Evolutionary conservation across 2,329 filamentous ascomycete genomes (phyloP).

Genomic region (Verticillium longisporum): DNA sequence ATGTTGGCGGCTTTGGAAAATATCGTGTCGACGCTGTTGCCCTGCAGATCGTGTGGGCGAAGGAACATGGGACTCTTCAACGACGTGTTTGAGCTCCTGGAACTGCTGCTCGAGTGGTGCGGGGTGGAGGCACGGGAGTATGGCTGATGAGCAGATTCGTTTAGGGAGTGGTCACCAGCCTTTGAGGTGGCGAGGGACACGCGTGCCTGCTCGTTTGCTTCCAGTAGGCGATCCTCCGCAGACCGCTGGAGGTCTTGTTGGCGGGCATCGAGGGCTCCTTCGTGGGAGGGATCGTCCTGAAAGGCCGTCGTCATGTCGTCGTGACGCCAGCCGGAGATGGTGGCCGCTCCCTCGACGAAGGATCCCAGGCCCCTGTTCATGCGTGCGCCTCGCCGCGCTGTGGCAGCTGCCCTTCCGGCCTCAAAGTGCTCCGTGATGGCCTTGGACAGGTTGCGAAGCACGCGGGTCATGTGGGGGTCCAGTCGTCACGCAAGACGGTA

Average conservation of each 20-base stretch:
- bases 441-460: conserved; percentile 21
- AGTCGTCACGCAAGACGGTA: conserved; percentile 15
- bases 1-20: conserved; percentile 37
- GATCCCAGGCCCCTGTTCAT: conserved; percentile 28
- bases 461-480: conserved; percentile 18
- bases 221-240: not conserved
- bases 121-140: conserved; percentile 6
- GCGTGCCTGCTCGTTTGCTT: not conserved
- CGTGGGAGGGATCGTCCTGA: not conserved
- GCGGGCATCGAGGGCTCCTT: not conserved
- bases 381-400: conserved; percentile 23
- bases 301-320: not conserved
- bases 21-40: conserved; percentile 13
- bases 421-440: conserved; percentile 32
- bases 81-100: not conserved
- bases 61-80: not conserved
- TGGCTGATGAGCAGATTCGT: not conserved
- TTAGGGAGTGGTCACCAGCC: not conserved
- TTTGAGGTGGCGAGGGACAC: not conserved
- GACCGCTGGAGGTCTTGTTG: not conserved
- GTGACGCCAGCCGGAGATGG: not conserved
- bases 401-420: conserved; percentile 17
- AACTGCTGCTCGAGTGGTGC: not conserved
- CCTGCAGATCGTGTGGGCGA: not conserved
- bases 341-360: conserved; percentile 23